These are phyloP conservation scores for Asterella californica DNA, from an alignment of 225 moss, liverwort and hornwort species.

Conservation along the genomic window DNA sequence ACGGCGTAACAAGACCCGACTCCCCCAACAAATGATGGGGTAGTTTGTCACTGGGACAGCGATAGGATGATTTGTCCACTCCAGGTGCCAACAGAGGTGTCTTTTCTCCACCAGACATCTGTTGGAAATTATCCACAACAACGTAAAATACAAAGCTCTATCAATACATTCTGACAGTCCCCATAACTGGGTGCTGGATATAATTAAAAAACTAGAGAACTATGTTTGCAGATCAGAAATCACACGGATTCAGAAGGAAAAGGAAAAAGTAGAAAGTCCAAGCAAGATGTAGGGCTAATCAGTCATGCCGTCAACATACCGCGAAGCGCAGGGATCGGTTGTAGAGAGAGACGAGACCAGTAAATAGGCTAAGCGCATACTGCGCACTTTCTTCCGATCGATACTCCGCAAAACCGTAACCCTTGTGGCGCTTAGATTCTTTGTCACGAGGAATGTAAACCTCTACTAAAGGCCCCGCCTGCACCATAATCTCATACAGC, in stretches of 20 bases:
- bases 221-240: not conserved
- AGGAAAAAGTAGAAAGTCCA: not conserved
- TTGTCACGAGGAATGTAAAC: constrained; percentile 49
- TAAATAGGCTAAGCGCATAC: constrained; percentile 47
- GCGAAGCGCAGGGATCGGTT: constrained; percentile 37
- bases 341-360: constrained; percentile 42
- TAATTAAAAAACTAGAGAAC: not conserved
- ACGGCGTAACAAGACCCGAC: not conserved
- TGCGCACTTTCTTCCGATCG: constrained; percentile 42
- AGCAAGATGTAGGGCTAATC: not conserved
- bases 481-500: constrained; percentile 58
- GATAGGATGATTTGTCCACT: not conserved
- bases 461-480: constrained; percentile 49
- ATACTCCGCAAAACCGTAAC: constrained; percentile 51
- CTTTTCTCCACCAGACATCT: constrained; percentile 30
- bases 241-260: not conserved
- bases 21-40: not conserved
- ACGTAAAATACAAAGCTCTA: not conserved
- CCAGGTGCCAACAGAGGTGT: not conserved
- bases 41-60: not conserved
- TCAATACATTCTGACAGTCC: not conserved
- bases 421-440: constrained; percentile 49
- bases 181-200: not conserved
- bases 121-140: not conserved
- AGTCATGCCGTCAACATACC: constrained; percentile 21